Percentiles rank a stretch among this genome's conserved stretches.
These are phyloP conservation scores for Apiotrichum sp. DNA, from an alignment of 1,284 basidiomycete species.

Conservation along the genomic window DNA sequence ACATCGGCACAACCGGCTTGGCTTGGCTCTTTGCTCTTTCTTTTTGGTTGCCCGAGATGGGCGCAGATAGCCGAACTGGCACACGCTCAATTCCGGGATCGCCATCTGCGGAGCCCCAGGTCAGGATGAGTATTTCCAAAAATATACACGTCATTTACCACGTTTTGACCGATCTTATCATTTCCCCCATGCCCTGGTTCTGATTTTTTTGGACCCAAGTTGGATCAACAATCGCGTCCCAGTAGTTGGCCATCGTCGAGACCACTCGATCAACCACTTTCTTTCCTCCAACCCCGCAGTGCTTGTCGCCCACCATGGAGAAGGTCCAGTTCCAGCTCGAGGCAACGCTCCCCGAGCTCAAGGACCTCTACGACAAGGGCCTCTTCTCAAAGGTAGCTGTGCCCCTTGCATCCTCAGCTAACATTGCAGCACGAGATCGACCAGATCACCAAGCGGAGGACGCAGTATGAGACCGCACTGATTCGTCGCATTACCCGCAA, in stretches of 20 bases:
- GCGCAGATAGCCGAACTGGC: too few relatives aligned
- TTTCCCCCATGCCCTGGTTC: too few relatives aligned
- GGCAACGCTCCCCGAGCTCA: constrained; percentile 94
- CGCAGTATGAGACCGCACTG: constrained; percentile 74
- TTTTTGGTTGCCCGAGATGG: too few relatives aligned
- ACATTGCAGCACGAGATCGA: constrained; percentile 57
- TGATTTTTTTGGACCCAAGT: too few relatives aligned
- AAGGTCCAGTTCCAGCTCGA: constrained; percentile 91
- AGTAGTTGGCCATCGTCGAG: too few relatives aligned
- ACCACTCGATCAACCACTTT: too few relatives aligned
- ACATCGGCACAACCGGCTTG: too few relatives aligned
- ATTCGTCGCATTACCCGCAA: constrained; percentile 77
- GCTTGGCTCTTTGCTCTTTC: too few relatives aligned
- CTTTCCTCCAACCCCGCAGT: not conserved
- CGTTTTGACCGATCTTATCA: too few relatives aligned
- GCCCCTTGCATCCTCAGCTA: not conserved
- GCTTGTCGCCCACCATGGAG: constrained; percentile 59
- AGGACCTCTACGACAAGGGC: constrained; percentile 80
- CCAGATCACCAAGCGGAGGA: constrained; percentile 78
- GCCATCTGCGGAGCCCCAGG: too few relatives aligned
- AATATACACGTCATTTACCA: not conserved
- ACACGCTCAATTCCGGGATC: too few relatives aligned
- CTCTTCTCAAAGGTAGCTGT: constrained; percentile 69
- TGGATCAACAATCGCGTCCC: too few relatives aligned
- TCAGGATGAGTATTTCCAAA: not conserved